phyloP scores from a whole-genome alignment of 306 rosid genomes.

The Chamaecrista fasciculata region DNA sequence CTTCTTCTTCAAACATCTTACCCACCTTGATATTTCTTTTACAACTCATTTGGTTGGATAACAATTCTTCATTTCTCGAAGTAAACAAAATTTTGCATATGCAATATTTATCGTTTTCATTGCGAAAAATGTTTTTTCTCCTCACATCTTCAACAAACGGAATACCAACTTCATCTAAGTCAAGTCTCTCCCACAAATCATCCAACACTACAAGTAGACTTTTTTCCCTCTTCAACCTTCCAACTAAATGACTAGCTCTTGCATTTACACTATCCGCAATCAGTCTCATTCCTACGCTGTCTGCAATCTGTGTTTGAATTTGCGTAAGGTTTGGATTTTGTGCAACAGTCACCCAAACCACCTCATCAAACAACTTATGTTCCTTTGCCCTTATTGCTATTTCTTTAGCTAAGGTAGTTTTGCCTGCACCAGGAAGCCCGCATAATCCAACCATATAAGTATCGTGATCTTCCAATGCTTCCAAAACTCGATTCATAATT shows the following conservation, averaged over 20 bases:
- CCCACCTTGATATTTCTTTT: not conserved
- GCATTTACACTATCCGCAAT: not conserved
- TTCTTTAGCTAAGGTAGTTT: not conserved
- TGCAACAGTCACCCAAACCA: not conserved
- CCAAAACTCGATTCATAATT: not conserved
- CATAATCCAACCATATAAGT: conserved; percentile 2
- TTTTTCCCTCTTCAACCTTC: not conserved
- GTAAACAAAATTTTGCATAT: conserved; percentile 24
- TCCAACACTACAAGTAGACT: not conserved
- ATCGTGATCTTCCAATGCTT: not conserved
- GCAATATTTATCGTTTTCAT: not conserved
- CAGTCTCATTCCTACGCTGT: not conserved
- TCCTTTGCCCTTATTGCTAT: not conserved
- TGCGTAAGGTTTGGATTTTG: not conserved
- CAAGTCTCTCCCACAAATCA: conserved; percentile 22
- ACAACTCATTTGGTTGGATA: not conserved
- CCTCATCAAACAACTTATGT: not conserved
- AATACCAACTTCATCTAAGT: conserved; percentile 24
- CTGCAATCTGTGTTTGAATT: not conserved
- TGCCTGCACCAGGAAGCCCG: not conserved
- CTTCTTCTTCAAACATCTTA: not conserved
- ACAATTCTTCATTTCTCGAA: not conserved
- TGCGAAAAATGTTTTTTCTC: too few relatives aligned
- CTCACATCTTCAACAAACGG: not conserved
- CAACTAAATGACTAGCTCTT: not conserved